phyloP scores from a whole-genome alignment of 2,329 filamentous ascomycete species.

The Trematosphaeria pertusa region DNA sequence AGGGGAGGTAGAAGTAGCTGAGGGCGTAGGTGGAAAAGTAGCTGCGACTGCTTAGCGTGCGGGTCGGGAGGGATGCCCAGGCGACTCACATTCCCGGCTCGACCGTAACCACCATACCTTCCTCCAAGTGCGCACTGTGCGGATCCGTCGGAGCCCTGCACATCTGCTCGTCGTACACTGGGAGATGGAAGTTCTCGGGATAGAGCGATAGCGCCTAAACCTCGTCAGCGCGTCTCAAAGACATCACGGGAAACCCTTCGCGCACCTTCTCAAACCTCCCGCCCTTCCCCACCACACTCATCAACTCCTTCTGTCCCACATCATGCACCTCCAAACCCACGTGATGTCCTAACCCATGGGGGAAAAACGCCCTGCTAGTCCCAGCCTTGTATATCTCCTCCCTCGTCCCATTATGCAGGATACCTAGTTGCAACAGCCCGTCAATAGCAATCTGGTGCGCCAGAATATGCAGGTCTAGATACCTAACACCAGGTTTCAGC shows the following conservation, averaged over 20 bases:
- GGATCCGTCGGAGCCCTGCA: slow-evolving; percentile 42
- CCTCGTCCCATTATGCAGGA: slow-evolving; percentile 69
- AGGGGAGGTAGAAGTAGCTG: slow-evolving; percentile 72
- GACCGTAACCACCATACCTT: slow-evolving; percentile 64
- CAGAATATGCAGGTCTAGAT: slow-evolving; percentile 73
- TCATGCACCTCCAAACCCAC: slow-evolving; percentile 94
- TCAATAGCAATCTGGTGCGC: slow-evolving; percentile 76
- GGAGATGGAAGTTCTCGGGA: slow-evolving; percentile 38
- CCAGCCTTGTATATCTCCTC: slow-evolving; percentile 78
- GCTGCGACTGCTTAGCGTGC: slow-evolving; percentile 62
- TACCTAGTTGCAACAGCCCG: slow-evolving; percentile 73
- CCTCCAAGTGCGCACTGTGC: slow-evolving; percentile 51
- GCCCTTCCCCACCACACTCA: slow-evolving; percentile 37
- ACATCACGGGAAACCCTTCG: background rate
- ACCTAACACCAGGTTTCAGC: slow-evolving; percentile 72
- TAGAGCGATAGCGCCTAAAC: slow-evolving; percentile 39
- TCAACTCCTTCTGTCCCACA: slow-evolving; percentile 44
- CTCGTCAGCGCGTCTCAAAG: slow-evolving; percentile 15
- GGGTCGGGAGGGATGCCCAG: too few species aligned
- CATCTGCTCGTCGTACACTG: slow-evolving; percentile 38
- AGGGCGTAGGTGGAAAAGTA: slow-evolving; percentile 95
- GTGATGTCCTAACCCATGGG: slow-evolving; percentile 90
- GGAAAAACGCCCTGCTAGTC: slow-evolving; percentile 89
- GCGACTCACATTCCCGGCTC: slow-evolving; percentile 58
- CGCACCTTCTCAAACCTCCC: slow-evolving; percentile 32